Conservation (phyloP, 306 rosid species). For the Gastrolobium bilobum region DNA sequence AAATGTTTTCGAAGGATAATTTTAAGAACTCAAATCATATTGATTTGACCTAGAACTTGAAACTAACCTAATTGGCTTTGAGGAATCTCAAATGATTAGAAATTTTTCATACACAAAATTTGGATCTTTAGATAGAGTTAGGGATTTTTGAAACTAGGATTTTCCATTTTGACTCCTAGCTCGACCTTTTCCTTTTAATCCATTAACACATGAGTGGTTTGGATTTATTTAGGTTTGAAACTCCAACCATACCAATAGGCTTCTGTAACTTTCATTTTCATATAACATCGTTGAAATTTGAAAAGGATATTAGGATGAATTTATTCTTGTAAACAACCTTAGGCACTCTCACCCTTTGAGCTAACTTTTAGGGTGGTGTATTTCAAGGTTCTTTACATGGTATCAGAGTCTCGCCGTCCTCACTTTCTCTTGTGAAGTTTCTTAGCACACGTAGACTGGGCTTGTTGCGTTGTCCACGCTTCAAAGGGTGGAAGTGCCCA, state of each 20-base stretch:
- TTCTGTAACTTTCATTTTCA: neutral
- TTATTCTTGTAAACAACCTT: too few relatives aligned
- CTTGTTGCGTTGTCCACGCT: too few relatives aligned
- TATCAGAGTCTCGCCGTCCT: too few relatives aligned
- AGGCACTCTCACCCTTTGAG: too few relatives aligned
- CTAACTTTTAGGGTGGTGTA: too few relatives aligned
- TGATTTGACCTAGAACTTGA: neutral
- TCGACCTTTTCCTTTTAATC: neutral
- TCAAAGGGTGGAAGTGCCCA: too few relatives aligned
- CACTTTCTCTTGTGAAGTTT: too few relatives aligned
- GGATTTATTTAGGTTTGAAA: neutral
- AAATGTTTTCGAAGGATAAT: neutral
- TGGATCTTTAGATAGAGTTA: neutral
- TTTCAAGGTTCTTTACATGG: too few relatives aligned
- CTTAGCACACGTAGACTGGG: too few relatives aligned
- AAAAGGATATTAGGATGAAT: slow-evolving; percentile 18
- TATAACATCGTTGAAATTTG: slow-evolving; percentile 18
- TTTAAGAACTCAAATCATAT: neutral
- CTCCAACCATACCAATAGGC: neutral
- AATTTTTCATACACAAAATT: neutral
- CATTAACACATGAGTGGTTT: neutral
- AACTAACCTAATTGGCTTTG: neutral
- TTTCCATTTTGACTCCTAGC: neutral
- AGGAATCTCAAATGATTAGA: neutral
- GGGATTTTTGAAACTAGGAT: neutral